A percentile compares a stretch with the other conserved stretches of the same genome.
These are phyloP conservation scores for Phytopythium montanum DNA, from an alignment of 352 stramenopile genomes.

Conservation along the genomic window DNA sequence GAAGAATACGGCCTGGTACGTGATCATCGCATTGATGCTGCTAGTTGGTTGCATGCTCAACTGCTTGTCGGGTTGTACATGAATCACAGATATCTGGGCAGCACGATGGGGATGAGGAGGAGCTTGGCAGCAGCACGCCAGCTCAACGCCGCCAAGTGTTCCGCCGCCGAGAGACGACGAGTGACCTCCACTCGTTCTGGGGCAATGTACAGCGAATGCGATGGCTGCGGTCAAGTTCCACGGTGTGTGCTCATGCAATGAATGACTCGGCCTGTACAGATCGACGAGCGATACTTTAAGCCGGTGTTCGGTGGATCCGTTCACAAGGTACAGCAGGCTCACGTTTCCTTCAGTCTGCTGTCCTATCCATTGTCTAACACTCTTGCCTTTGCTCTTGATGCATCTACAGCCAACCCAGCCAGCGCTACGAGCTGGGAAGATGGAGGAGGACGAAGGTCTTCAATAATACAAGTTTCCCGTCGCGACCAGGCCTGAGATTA, in stretches of 20 bases:
- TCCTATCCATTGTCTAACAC: neutral
- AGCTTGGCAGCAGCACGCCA: neutral
- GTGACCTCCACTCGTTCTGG: conserved; percentile 57
- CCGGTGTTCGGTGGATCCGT: conserved; percentile 54
- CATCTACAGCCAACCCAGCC: neutral
- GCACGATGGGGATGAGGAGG: conserved; percentile 23
- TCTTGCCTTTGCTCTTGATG: neutral
- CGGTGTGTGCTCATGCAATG: neutral
- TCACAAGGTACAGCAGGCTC: conserved; percentile 14
- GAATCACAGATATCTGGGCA: conserved; percentile 37
- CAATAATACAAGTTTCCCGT: neutral
- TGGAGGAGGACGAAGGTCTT: neutral
- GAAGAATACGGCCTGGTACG: conserved; percentile 25
- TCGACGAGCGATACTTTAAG: conserved; percentile 70
- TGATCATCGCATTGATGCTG: neutral
- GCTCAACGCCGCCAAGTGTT: conserved; percentile 15
- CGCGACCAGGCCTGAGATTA: neutral
- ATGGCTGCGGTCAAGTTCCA: neutral
- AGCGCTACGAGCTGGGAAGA: neutral
- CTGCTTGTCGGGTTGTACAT: neutral
- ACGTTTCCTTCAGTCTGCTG: neutral
- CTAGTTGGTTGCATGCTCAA: neutral
- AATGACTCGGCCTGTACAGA: conserved; percentile 13
- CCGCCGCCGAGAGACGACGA: conserved; percentile 20
- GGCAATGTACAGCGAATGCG: conserved; percentile 33